A percentile compares a stretch with the other conserved stretches of the same genome.
Conservation (phyloP, 768 basidiomycete species). For the Leccinum subtestaceum region DNA sequence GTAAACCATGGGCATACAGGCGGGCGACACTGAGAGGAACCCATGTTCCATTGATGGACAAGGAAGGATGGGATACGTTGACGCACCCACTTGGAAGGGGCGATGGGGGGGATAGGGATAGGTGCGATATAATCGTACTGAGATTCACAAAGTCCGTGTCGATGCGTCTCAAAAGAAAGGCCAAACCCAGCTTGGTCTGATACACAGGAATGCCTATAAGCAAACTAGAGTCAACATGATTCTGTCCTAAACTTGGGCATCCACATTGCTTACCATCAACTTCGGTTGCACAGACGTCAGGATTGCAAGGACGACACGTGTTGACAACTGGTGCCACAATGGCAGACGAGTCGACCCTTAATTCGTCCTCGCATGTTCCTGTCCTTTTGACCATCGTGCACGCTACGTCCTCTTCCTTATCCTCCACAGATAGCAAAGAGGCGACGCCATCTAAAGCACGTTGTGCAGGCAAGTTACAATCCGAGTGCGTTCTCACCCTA, state of each 20-base stretch:
- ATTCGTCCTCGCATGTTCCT: constrained; percentile 3
- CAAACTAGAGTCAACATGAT: constrained; percentile 8
- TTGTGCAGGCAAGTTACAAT: constrained; percentile 8
- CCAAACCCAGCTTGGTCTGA: constrained; percentile 58
- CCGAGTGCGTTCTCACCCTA: constrained; percentile 12
- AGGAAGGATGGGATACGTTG: constrained; percentile 50
- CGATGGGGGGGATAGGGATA: constrained; percentile 32
- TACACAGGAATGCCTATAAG: constrained; percentile 68
- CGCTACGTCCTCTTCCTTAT: constrained; percentile 6
- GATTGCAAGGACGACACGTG: constrained; percentile 61
- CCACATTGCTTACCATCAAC: constrained; percentile 56
- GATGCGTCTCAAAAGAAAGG: constrained; percentile 63
- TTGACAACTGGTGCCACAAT: constrained; percentile 42
- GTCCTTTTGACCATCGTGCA: constrained; percentile 7
- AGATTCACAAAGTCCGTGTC: constrained; percentile 81
- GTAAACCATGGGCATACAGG: constrained; percentile 36
- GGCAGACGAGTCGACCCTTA: constrained; percentile 1
- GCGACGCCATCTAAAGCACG: neutral
- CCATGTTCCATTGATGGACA: constrained; percentile 62
- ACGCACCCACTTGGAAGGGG: constrained; percentile 46
- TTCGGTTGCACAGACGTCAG: constrained; percentile 63
- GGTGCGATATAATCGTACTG: constrained; percentile 43
- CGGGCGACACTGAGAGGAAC: constrained; percentile 57
- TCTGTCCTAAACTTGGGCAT: neutral
- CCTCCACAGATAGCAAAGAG: neutral